A percentile compares a stretch with the other conserved stretches of the same genome.
Conservation (phyloP, 202 grass and related monocot genomes). For the Zoysia matrella region DNA sequence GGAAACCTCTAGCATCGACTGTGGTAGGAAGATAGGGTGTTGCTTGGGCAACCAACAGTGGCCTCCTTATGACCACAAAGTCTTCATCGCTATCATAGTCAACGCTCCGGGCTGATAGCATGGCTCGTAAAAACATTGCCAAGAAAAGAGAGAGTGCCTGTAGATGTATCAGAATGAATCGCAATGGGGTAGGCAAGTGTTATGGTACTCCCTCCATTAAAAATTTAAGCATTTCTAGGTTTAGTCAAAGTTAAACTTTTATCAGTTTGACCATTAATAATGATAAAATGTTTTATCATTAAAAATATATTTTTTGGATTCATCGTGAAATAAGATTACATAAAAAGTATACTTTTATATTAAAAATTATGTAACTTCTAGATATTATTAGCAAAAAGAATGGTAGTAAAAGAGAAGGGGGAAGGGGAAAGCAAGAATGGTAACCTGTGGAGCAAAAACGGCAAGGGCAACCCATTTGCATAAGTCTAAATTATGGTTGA, state of each 20-base stretch:
- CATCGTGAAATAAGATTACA: too few species aligned
- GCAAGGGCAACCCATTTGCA: conserved; percentile 64
- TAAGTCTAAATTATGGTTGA: conserved; percentile 70
- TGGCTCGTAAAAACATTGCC: conserved; percentile 69
- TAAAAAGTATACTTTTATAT: too few species aligned
- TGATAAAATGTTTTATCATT: too few species aligned
- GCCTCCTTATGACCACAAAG: conserved; percentile 86
- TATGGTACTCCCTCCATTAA: too few species aligned
- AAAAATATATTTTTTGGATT: too few species aligned
- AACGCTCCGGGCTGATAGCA: conserved; percentile 40
- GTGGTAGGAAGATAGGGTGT: conserved; percentile 59
- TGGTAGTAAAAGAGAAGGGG: neutral
- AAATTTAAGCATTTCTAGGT: too few species aligned
- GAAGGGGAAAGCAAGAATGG: neutral
- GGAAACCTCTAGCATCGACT: conserved; percentile 46
- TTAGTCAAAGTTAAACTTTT: too few species aligned
- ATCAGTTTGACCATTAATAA: too few species aligned
- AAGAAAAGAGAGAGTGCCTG: conserved; percentile 81
- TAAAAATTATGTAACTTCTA: too few species aligned
- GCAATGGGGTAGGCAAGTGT: neutral
- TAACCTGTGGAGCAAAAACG: conserved; percentile 66
- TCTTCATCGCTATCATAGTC: conserved; percentile 94
- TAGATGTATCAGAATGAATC: neutral
- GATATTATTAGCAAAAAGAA: too few species aligned
- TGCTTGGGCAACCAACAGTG: conserved; percentile 74